phyloP scores from a whole-genome alignment of 1,284 basidiomycete genomes.

The Sanghuangporus weigelae region DNA sequence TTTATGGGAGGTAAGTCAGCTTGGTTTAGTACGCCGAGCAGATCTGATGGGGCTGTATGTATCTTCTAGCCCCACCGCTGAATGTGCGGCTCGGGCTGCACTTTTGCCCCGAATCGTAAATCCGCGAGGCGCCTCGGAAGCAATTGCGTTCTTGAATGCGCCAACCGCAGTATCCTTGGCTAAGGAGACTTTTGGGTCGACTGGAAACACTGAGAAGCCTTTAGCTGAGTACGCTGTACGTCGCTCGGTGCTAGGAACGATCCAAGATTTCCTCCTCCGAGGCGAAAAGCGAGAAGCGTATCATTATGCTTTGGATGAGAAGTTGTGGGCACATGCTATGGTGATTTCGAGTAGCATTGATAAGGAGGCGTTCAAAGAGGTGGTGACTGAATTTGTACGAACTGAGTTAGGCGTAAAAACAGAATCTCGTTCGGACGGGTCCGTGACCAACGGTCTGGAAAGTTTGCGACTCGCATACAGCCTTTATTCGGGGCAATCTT shows the following conservation, averaged over 20 bases:
- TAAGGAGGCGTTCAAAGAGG: constrained; percentile 90
- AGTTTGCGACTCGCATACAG: constrained; percentile 81
- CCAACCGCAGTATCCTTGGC: constrained; percentile 18
- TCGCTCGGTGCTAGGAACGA: constrained; percentile 65
- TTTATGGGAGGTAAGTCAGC: constrained; percentile 69
- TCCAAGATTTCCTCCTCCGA: constrained; percentile 72
- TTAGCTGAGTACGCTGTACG: constrained; percentile 37
- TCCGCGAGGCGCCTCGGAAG: constrained; percentile 23
- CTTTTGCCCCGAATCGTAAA: constrained; percentile 54
- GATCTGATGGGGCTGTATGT: not conserved
- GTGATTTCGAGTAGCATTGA: constrained; percentile 92
- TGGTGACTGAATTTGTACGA: constrained; percentile 81
- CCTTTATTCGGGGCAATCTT: constrained; percentile 80
- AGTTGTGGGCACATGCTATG: constrained; percentile 95
- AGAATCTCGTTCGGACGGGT: constrained; percentile 22
- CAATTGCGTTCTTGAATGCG: constrained; percentile 20
- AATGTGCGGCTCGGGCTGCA: constrained; percentile 57
- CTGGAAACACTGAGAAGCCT: constrained; percentile 19
- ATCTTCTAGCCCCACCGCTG: constrained; percentile 59
- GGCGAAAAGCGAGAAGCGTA: constrained; percentile 88
- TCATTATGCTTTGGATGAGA: constrained; percentile 82
- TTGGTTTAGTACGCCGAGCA: not conserved
- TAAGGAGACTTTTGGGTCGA: constrained; percentile 12
- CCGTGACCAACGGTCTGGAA: constrained; percentile 51
- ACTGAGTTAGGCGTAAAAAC: constrained; percentile 62